phyloP scores from a whole-genome alignment of 768 basidiomycete genomes.

The Lactifluus pinguis region DNA sequence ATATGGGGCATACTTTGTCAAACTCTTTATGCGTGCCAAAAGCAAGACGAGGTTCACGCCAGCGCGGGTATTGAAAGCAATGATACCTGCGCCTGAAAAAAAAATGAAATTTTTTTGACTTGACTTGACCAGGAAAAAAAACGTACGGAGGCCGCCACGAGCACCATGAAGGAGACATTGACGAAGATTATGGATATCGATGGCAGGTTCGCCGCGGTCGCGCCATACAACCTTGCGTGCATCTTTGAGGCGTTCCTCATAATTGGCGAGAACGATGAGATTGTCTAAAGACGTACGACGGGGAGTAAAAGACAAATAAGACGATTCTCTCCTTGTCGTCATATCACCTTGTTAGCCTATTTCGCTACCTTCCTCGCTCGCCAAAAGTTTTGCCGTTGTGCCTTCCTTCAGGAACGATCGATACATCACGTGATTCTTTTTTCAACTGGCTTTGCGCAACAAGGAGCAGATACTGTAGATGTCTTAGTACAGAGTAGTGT shows the following conservation, averaged over 20 bases:
- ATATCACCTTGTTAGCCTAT: not conserved
- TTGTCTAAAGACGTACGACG: conserved; percentile 64
- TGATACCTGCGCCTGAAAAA: conserved; percentile 61
- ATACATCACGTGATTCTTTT: no score
- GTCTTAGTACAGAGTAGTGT: no score
- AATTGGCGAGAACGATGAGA: conserved; percentile 77
- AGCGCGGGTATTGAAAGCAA: conserved; percentile 77
- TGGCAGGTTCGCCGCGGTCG: conserved; percentile 70
- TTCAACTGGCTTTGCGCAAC: no score
- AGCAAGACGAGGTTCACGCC: conserved; percentile 75
- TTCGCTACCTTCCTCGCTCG: no score
- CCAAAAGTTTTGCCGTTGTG: no score
- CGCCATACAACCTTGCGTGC: conserved; percentile 79
- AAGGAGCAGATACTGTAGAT: no score
- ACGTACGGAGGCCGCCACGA: conserved; percentile 63
- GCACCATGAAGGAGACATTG: conserved; percentile 65
- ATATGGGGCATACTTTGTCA: conserved; percentile 45
- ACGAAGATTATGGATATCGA: conserved; percentile 50
- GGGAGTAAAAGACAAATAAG: conserved; percentile 45
- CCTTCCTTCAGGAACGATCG: no score
- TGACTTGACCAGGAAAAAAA: not conserved
- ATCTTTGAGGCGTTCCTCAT: conserved; percentile 62
- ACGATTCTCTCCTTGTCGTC: conserved; percentile 21
- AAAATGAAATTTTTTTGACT: not conserved
- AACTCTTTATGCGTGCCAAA: conserved; percentile 58